phyloP scores from a whole-genome alignment of 2,329 filamentous ascomycete genomes.

The Sporothrix brunneoviolacea region DNA sequence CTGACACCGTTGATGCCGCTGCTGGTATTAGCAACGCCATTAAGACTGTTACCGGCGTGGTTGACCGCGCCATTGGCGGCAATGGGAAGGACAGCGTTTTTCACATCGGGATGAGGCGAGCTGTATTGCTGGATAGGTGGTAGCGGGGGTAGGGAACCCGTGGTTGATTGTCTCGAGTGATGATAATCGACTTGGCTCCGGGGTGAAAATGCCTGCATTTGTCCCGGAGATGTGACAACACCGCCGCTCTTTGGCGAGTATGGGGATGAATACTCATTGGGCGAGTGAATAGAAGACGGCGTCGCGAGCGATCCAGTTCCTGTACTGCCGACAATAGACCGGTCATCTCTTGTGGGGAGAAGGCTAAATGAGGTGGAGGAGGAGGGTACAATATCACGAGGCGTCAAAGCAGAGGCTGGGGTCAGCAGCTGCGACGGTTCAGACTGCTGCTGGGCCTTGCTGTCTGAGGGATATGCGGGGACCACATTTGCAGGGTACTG shows the following conservation, averaged over 20 bases:
- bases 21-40: not conserved
- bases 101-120: constrained; percentile 34
- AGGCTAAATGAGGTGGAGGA: not conserved
- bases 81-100: constrained; percentile 19
- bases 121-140: constrained; percentile 29
- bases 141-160: constrained; percentile 17
- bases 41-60: not conserved
- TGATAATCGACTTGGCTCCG: not conserved
- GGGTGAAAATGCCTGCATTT: constrained; percentile 11
- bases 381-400: not conserved
- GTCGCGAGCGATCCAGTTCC: not conserved
- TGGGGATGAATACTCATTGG: not conserved
- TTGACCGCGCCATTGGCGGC: not conserved
- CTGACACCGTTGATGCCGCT: not conserved
- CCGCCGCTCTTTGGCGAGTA: not conserved
- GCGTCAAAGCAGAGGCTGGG: constrained; percentile 4
- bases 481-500: not conserved
- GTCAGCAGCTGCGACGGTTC: constrained; percentile 5
- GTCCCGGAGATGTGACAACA: not conserved
- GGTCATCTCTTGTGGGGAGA: not conserved
- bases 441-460: not conserved
- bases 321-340: not conserved
- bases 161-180: not conserved
- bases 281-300: constrained; percentile 8
- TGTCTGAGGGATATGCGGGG: too few relatives aligned